Base-by-base conservation (phyloP, 345 rosid genomes). In the Capsella bursapastoris region DNA sequence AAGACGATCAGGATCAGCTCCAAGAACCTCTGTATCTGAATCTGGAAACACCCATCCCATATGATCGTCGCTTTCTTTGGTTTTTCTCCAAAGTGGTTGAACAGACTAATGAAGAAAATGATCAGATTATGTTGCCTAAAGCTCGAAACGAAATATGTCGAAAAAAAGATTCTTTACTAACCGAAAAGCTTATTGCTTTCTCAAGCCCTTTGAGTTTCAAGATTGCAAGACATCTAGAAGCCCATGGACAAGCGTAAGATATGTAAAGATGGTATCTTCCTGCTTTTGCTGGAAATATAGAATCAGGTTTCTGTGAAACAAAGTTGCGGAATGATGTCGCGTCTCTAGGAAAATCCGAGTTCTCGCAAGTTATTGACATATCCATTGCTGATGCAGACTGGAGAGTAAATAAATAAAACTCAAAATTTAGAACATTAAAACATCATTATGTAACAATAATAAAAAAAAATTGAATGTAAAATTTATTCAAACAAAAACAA, bases 181-280 rank as follows among this genome's bases (percentile, higher is more conserved):
- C 98, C 84, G 93, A 82, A 76, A 85, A 87, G 75, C 76, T 56
- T 74, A 92, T 90, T 74, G 87, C 87, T 56, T 86, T 86, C 28
- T 86, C 91, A 40, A 92, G 95, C 51, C 96, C 96, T 79, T 90
- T 92, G 71, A 92, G 70, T 84, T 84, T 87, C 84, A 90, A 78
- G 79, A 79, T 79, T 11, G 91, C 84, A 60, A 92, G 90, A 58
- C 93, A 92, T 73, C 97, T 84, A 11, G 85, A 86, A 38, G 97
- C 97, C 97, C 97, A 89, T 11, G 97, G 97, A 70, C 97, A 92
- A 66, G 97, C 97, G 79, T 89, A 92, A 3, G 97, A 89, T 68
- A 93, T 74, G 37, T 93, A 93, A 40, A 93, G 82, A 89, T 90
- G 98, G 78, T 92, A 92, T 78, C 98, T 85, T 66, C 91, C 89